Evolutionary conservation across 2,329 filamentous ascomycete species (phyloP).

Genomic region (Aureobasidium namibiae): DNA sequence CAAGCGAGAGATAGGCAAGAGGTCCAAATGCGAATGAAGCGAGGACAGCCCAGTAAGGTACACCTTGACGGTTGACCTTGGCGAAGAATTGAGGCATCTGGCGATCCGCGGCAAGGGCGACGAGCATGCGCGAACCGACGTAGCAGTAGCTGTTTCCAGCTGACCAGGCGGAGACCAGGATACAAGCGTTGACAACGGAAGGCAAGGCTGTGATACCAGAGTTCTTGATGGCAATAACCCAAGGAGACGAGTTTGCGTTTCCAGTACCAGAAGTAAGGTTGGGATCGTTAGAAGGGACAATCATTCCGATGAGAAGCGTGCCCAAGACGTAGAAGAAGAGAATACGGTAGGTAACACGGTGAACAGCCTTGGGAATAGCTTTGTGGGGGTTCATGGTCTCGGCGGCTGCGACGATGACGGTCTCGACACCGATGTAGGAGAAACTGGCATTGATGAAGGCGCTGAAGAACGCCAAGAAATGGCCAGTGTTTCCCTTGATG

Average conservation of each 20-base stretch:
- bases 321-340: slow-evolving; percentile 49
- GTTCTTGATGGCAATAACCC: slow-evolving; percentile 62
- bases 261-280: slow-evolving; percentile 41
- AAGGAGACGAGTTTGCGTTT: slow-evolving; percentile 41
- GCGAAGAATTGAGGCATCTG: slow-evolving; percentile 52
- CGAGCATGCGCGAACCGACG: slow-evolving; percentile 51
- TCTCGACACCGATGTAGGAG: slow-evolving; percentile 46
- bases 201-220: slow-evolving; percentile 61
- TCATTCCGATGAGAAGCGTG: slow-evolving; percentile 50
- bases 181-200: slow-evolving; percentile 67
- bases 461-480: slow-evolving; percentile 24
- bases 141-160: slow-evolving; percentile 50
- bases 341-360: slow-evolving; percentile 46
- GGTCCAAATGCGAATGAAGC: slow-evolving; percentile 36
- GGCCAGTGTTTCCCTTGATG: slow-evolving; percentile 25
- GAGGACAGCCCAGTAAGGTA: slow-evolving; percentile 45
- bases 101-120: slow-evolving; percentile 50
- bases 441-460: slow-evolving; percentile 35
- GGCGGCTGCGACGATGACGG: slow-evolving; percentile 46
- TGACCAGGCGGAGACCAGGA: slow-evolving; percentile 64
- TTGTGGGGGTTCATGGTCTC: slow-evolving; percentile 45
- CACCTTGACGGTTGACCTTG: slow-evolving; percentile 43
- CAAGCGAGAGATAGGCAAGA: slow-evolving; percentile 33
- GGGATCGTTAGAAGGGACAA: slow-evolving; percentile 48
- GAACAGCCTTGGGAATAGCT: slow-evolving; percentile 45